phyloP scores from a whole-genome alignment of 192 early-diverging fungal species.

The Helicostylum pulchrum region DNA sequence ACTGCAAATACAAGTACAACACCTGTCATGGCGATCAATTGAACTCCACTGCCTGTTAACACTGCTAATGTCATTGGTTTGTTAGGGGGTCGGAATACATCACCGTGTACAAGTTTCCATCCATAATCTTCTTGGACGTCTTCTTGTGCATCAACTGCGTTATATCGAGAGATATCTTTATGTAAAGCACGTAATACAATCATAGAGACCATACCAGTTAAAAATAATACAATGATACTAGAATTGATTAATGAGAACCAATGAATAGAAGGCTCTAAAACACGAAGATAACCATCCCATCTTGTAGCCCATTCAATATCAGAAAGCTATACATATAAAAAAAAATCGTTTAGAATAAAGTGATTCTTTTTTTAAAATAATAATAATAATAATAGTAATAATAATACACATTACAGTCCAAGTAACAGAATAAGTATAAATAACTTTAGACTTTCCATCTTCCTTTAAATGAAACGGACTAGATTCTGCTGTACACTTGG shows the following conservation, averaged over 20 bases:
- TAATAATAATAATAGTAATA: not conserved
- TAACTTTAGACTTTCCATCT: constrained; percentile 44
- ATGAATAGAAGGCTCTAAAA: constrained; percentile 89
- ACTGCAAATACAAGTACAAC: constrained; percentile 83
- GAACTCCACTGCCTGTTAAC: constrained; percentile 81
- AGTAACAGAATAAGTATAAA: constrained; percentile 62
- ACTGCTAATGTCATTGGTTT: constrained; percentile 74
- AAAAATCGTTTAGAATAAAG: not conserved
- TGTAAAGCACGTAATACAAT: constrained; percentile 86
- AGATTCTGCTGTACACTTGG: constrained; percentile 31
- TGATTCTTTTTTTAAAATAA: not conserved
- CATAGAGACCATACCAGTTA: constrained; percentile 87
- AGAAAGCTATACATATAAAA: constrained; percentile 39
- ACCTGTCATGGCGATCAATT: constrained; percentile 71
- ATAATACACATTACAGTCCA: constrained; percentile 54
- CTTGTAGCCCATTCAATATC: constrained; percentile 74
- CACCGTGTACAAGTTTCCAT: constrained; percentile 96
- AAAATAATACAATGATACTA: constrained; percentile 87
- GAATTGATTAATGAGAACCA: constrained; percentile 97
- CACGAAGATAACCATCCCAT: constrained; percentile 82
- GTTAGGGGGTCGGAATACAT: constrained; percentile 91
- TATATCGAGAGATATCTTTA: constrained; percentile 93
- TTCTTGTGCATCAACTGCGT: constrained; percentile 62
- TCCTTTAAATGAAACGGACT: constrained; percentile 48
- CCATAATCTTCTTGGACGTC: constrained; percentile 92